Evolutionary conservation across 805 yeast species (phyloP), one percentile per base, ranked within the genome.

Genomic region (Cyberlindnera galapagoensis): DNA sequence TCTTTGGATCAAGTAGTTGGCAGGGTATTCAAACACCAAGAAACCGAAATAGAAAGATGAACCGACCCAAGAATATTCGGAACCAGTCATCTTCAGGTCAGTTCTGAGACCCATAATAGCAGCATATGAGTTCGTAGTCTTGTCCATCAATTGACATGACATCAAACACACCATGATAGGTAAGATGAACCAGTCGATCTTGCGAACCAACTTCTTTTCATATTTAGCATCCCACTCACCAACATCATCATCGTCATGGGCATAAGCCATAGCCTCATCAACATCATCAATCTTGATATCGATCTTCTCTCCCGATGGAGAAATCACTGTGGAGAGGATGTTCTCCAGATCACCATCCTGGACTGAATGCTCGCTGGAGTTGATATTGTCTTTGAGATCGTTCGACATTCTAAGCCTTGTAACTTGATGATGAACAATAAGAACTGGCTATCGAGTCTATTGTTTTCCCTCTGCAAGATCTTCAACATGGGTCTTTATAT

Each of bases 11-110:
- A 66, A 28, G 27, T 58, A 47, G 14, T 62, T 52, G 3, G 70
- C 64, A 3, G 76, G 71, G 35, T 69, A 59, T 44, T 75, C 78
- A 46, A 74, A 77, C 4, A 60, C 60, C 31, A 80, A 51, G 49
- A 76, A 80, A 4, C 87, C 88, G 21, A 80, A 51, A 46, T 76
- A 76, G 42, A 76, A 76, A 5, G 74, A 63, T 2, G 79, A 65
- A 9, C 80, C 74, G 11, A 69, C 57, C 76, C 80, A 71, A 27
- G 71, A 51, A 46, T 71, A 67, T 44, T 61, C 52, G 12, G 39
- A 52, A 23, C 65, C 69, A 33, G 44, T 41, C 73, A 73, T 71
- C 35, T 58, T 56, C 43, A 64, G 52, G 38, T 65, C 78, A 8
- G 48, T 54, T 40, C 59, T 55, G 28, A 69, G 56, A 26, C 74